These are phyloP conservation scores for Corymbia calophylla DNA, from an alignment of 441 rosid species.

Conservation along the genomic window DNA sequence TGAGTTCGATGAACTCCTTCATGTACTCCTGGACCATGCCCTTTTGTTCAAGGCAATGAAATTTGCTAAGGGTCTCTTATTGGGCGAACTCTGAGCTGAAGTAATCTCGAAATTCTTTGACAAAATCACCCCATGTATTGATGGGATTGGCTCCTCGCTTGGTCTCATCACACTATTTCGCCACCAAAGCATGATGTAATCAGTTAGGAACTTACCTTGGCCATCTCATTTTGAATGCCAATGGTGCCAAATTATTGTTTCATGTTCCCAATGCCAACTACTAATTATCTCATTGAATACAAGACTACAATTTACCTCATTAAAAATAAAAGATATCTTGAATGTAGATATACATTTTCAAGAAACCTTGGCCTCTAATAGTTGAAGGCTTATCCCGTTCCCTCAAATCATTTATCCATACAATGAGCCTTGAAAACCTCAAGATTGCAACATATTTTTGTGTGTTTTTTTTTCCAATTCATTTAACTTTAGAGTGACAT, in stretches of 20 bases:
- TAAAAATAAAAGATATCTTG: neutral
- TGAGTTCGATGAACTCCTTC: neutral
- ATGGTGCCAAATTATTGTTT: rapidly evolving
- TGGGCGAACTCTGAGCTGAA: neutral
- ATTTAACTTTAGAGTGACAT: neutral
- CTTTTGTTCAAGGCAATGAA: neutral
- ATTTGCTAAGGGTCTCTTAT: neutral
- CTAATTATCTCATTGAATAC: neutral
- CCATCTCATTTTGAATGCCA: neutral
- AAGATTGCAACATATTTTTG: neutral
- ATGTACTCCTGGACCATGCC: neutral
- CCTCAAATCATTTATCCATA: neutral
- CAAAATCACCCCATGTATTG: neutral
- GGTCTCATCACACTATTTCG: neutral
- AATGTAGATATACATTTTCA: neutral
- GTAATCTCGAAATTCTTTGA: neutral
- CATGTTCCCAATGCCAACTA: neutral
- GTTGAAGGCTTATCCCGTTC: too few species aligned
- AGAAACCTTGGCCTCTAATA: neutral
- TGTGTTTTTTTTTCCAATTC: neutral
- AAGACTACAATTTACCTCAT: too few species aligned
- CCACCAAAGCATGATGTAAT: neutral
- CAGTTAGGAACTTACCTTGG: neutral
- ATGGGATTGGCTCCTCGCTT: neutral
- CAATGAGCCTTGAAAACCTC: neutral